A percentile compares a stretch with the other conserved stretches of the same genome.
These are phyloP conservation scores for Scolecobasidium constrictum DNA, from an alignment of 2,329 filamentous ascomycete species.

Conservation along the genomic window DNA sequence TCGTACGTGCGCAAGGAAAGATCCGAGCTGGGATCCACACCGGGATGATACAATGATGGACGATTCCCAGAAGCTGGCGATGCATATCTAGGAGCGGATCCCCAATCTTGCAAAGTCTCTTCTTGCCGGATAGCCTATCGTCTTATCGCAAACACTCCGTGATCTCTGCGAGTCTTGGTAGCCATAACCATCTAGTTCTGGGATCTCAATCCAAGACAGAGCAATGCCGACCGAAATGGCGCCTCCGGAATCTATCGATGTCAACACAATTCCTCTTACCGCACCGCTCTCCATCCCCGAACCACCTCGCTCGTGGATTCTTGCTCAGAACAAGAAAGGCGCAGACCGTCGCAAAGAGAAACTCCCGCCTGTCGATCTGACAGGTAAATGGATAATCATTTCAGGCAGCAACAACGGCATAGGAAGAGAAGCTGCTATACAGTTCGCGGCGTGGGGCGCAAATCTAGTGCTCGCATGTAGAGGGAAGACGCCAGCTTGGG, in stretches of 20 bases:
- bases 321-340: slow-evolving; percentile 9
- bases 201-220: too few species aligned
- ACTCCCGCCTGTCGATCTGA: slow-evolving; percentile 10
- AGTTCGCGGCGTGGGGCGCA: slow-evolving; percentile 18
- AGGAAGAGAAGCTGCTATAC: slow-evolving; percentile 16
- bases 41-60: too few species aligned
- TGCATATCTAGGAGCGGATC: too few species aligned
- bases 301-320: slow-evolving; percentile 7
- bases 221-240: too few species aligned
- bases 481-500: slow-evolving; percentile 13
- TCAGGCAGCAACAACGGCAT: slow-evolving; percentile 18
- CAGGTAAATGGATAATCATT: slow-evolving; percentile 14
- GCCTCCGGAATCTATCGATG: slow-evolving; percentile 1
- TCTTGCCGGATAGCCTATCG: too few species aligned
- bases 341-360: slow-evolving; percentile 2
- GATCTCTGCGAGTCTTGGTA: too few species aligned
- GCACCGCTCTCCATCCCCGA: slow-evolving; percentile 9
- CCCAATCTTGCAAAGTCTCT: too few species aligned
- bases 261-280: slow-evolving; percentile 10
- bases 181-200: too few species aligned
- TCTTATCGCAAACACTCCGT: too few species aligned
- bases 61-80: too few species aligned
- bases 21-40: too few species aligned
- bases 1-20: too few species aligned
- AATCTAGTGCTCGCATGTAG: slow-evolving; percentile 19